phyloP scores from a whole-genome alignment of 345 rosid genomes.

The Populus alba region DNA sequence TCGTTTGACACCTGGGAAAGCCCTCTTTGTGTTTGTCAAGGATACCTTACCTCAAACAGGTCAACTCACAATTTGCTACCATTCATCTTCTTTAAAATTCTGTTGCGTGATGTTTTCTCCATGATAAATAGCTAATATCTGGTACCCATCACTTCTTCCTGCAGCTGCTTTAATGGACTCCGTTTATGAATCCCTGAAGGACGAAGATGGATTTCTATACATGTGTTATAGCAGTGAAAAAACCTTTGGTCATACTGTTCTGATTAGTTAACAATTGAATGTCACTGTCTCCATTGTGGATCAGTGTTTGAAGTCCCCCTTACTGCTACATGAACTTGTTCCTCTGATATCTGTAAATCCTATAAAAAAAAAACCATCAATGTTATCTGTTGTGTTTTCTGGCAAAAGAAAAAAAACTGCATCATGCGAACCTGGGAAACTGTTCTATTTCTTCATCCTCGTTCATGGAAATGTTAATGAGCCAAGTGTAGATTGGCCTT shows the following conservation, averaged over 20 bases:
- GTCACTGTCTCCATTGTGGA: too few species aligned
- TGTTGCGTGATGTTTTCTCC: neutral
- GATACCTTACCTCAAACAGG: constrained; percentile 84
- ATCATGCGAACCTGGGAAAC: too few species aligned
- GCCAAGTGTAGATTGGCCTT: too few species aligned
- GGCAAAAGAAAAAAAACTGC: too few species aligned
- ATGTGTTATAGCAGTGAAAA: constrained; percentile 88
- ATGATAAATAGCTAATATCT: neutral
- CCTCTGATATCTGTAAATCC: too few species aligned
- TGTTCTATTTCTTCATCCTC: too few species aligned
- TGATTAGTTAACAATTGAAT: too few species aligned
- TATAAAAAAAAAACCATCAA: too few species aligned
- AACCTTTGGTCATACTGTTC: constrained; percentile 46
- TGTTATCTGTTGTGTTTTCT: too few species aligned
- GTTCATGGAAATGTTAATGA: too few species aligned
- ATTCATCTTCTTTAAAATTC: neutral
- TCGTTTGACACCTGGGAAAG: constrained; percentile 10
- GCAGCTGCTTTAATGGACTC: constrained; percentile 72
- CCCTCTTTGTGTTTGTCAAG: constrained; percentile 64
- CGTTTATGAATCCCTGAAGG: constrained; percentile 68
- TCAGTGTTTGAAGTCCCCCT: too few species aligned
- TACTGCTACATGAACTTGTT: too few species aligned
- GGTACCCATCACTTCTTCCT: neutral
- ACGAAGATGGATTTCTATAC: constrained; percentile 83
- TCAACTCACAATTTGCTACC: neutral